Evolutionary conservation across 2,329 filamentous ascomycete genomes (phyloP).

Genomic region (Aspergillus ustus): DNA sequence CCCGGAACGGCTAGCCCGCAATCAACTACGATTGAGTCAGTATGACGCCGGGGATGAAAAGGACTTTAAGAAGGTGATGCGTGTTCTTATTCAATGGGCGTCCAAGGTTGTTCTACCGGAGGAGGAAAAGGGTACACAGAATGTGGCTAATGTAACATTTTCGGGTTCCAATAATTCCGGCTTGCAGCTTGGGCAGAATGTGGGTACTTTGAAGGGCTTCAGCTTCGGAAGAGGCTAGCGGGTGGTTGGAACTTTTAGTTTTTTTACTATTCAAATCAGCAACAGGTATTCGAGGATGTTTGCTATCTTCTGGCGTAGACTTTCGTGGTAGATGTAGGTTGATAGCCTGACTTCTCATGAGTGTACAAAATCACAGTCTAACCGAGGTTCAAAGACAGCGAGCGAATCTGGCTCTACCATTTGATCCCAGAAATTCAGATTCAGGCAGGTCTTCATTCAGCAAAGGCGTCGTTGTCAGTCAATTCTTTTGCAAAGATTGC

Average conservation of each 20-base stretch:
- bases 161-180: conserved; percentile 2
- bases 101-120: neutral
- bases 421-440: too few relatives aligned
- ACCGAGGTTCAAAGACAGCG: too few relatives aligned
- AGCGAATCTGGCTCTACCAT: too few relatives aligned
- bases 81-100: conserved; percentile 8
- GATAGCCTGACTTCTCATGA: too few relatives aligned
- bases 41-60: conserved; percentile 4
- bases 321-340: too few relatives aligned
- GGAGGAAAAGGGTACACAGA: neutral
- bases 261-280: too few relatives aligned
- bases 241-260: neutral
- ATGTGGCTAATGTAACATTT: conserved; percentile 3
- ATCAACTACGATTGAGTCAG: conserved; percentile 4
- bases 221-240: conserved; percentile 1
- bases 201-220: conserved; percentile 4
- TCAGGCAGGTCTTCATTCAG: too few relatives aligned
- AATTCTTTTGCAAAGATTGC: too few relatives aligned
- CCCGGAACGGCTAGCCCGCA: conserved; percentile 1
- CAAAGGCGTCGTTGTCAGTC: too few relatives aligned
- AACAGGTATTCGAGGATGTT: too few relatives aligned
- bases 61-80: conserved; percentile 8
- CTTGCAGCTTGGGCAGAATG: conserved; percentile 8
- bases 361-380: too few relatives aligned
- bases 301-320: too few relatives aligned